Evolutionary conservation across 2,329 filamentous ascomycete genomes (phyloP), one percentile per base, ranked within the genome.

Genomic region (Dothideomycetes sp.): DNA sequence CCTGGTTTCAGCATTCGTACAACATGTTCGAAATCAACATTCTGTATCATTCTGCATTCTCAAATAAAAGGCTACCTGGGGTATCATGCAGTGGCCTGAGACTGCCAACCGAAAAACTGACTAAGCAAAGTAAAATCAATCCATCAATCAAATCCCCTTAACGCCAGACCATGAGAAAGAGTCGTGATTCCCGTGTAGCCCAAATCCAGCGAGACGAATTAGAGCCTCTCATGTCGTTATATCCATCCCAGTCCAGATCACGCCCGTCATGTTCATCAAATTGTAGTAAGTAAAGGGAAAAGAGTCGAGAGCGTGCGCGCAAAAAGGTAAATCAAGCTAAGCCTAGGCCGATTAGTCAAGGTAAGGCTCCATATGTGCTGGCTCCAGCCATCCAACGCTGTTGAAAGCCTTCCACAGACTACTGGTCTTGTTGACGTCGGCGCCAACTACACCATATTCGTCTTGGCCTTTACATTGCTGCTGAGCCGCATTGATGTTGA

Each of bases 341-440:
- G 31, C 27, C n/a, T 3, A 24, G 9, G 18, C 5, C 22, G 7
- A 22, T 19, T 19, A 36, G 10, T 43, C 15, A 10, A 46, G 38
- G 38, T 41, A 48, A 8, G 30, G 36, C 32, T 43, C n/a, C 33
- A 49, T 43, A 33, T 43, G 37, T 24, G 44, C 38, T 12, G 36
- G 61, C 31, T 82, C 70, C 47, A 94, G 77, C 85, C 87, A 94
- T 50, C 82, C 83, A 29, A 91, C 84, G 51, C 79, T 81, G 36
- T 94, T 84, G 56, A 85, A 96, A 4, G 86, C 86, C 29, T 79
- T 79, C 84, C 86, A 94, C 34, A 96, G 70, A 60, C 89, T 89
- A 49, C 85, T 93, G 3, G 88, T 86, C 68, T 95, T 96, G 69
- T 95, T 95, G 58, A 96, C 89, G 53, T 96, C 89, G 47, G 95